A percentile compares a stretch with the other conserved stretches of the same genome.
Conservation (phyloP, 306 rosid species). For the Dryas octopetala region DNA sequence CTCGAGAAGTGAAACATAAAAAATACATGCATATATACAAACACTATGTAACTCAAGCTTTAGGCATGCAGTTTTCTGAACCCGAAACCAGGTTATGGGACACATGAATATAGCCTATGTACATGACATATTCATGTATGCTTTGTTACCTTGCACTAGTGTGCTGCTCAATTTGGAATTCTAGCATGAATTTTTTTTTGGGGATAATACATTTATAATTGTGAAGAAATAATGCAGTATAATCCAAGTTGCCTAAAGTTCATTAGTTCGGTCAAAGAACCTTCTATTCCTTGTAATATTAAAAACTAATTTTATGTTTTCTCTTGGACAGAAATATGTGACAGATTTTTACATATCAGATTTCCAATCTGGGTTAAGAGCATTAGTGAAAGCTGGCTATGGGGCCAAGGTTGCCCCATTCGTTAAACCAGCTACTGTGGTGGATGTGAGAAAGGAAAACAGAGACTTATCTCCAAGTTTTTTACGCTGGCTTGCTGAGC, state of each 20-base stretch:
- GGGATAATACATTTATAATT: not conserved
- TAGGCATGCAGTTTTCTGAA: not conserved
- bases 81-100: not conserved
- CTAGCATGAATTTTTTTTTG: not conserved
- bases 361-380: constrained; percentile 94
- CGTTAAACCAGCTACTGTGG: constrained; percentile 76
- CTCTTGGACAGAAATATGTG: constrained; percentile 64
- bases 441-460: constrained; percentile 72
- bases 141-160: not conserved
- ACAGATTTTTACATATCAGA: constrained; percentile 95
- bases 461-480: constrained; percentile 80
- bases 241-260: not conserved
- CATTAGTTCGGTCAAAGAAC: not conserved
- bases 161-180: not conserved
- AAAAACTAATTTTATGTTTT: constrained; percentile 24
- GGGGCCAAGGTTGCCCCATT: constrained; percentile 95
- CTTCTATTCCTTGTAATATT: not conserved
- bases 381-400: constrained; percentile 88
- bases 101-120: not conserved
- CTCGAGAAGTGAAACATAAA: not conserved
- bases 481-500: constrained; percentile 86
- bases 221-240: no score
- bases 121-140: not conserved
- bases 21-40: not conserved
- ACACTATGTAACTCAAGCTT: not conserved